Evolutionary conservation across 352 stramenopile species (phyloP).

Genomic region (Aphanomyces invadans): DNA sequence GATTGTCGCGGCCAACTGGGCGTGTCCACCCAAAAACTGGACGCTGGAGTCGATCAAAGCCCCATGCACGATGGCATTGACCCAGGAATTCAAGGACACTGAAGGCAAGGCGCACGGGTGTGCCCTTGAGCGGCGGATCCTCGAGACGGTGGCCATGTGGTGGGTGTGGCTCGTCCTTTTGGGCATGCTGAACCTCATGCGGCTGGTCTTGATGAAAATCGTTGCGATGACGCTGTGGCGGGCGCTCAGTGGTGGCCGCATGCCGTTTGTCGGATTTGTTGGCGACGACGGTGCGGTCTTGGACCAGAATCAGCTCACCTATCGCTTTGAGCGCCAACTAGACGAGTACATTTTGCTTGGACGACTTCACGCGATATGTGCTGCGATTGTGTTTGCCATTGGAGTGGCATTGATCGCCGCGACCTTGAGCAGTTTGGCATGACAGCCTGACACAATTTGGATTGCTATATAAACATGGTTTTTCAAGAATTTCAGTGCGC

Average conservation of each 20-base stretch:
- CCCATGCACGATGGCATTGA: neutral
- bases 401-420: neutral
- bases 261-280: slow-evolving; percentile 10
- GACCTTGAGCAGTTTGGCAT: neutral
- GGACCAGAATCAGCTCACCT: neutral
- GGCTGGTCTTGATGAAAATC: neutral
- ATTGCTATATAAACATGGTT: no score
- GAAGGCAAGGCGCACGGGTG: slow-evolving; percentile 6
- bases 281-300: neutral
- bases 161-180: slow-evolving; percentile 10
- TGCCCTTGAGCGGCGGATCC: neutral
- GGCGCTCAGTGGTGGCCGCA: neutral
- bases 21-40: neutral
- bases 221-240: slow-evolving; percentile 5
- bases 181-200: neutral
- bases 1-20: neutral
- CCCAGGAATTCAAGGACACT: neutral
- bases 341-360: neutral
- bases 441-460: neutral
- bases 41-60: neutral
- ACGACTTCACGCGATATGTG: neutral
- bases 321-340: neutral
- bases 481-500: no score
- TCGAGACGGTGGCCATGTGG: neutral
- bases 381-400: neutral